phyloP scores from a whole-genome alignment of 148 eudicot genomes.

The Rhododendron molle region DNA sequence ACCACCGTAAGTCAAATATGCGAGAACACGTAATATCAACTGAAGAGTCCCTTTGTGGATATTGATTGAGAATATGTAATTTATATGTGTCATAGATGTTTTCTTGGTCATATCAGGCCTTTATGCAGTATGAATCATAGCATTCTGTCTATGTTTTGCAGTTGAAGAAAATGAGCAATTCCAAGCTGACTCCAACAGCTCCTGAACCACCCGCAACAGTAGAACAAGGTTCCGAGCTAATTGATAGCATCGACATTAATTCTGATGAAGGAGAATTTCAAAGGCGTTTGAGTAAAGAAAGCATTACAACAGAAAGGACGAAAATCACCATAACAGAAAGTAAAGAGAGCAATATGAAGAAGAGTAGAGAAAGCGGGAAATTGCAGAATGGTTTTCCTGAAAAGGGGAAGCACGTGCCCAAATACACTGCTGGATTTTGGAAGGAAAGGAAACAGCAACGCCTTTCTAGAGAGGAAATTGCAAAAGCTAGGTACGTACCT shows the following conservation, averaged over 20 bases:
- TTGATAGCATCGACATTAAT: conserved; percentile 18
- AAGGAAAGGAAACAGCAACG: conserved; percentile 6
- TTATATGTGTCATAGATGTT: neutral
- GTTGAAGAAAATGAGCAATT: conserved; percentile 88
- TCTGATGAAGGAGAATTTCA: conserved; percentile 25
- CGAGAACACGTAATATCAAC: neutral
- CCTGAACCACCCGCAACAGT: conserved; percentile 35
- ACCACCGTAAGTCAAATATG: neutral
- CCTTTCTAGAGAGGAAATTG: conserved; percentile 4
- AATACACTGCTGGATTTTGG: neutral
- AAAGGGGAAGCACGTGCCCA: neutral
- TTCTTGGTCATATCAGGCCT: neutral
- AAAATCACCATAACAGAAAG: neutral
- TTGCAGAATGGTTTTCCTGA: neutral
- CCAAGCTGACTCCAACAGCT: conserved; percentile 28
- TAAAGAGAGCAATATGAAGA: neutral
- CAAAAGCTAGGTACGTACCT: conserved; percentile 10
- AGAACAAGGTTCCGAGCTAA: conserved; percentile 27
- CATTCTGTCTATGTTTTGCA: conserved; percentile 24
- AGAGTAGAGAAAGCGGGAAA: conserved; percentile 16
- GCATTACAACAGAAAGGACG: neutral
- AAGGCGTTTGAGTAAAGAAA: conserved; percentile 21
- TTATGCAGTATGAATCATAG: neutral
- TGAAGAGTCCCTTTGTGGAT: neutral
- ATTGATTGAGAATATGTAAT: neutral